Base-by-base conservation (phyloP, 2,329 filamentous ascomycete genomes). In the Simplicillium aogashimaense region DNA sequence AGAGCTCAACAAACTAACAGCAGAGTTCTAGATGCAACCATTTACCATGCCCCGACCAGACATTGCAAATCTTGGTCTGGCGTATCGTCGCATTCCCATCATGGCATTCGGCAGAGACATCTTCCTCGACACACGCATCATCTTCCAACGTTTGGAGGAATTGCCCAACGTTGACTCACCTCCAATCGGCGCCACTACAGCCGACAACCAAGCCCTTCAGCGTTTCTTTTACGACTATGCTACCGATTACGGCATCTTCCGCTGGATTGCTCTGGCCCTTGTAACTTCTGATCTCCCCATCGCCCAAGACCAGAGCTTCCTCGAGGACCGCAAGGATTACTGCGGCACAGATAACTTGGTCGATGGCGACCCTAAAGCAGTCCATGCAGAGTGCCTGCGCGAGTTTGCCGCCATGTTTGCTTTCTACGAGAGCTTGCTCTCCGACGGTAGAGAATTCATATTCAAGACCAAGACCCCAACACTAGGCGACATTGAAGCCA, bases 121-220 rank as follows among this genome's bases (percentile, higher is more conserved):
- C 34, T 86, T 85, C 61, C 64, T 76, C 44, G 83, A 87, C 63
- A 79, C 78, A 2, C 74, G 78, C 3, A 70, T 86, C 16, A 86
- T 86, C 49, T 57, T 87, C 15, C 58, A 58, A 18, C 81, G 78
- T 55, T 73, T 87, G 1, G 78, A 85, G 50, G 50, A 62, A 2
- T 60, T 72, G 29, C 12, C 12, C 13, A 76, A 72, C 53, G 72
- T 72, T 0, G 46, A 65, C 3, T 55, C 61, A 12, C 53, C 63
- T 1, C 57, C 52, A 2, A 57, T 65, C 17, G 60, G 62, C 30
- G 55, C 65, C 29, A 48, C 58, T 2, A 53, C 54, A 3, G 46
- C 47, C 25, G 64, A 70, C 8, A 57, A 69, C 18, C 52, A 55
- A 29, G 72, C 69, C 6, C 39, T 78, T 2, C 66, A 75, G 48